Conservation (phyloP, 2,329 filamentous ascomycete species). For the Cadophora gregata region DNA sequence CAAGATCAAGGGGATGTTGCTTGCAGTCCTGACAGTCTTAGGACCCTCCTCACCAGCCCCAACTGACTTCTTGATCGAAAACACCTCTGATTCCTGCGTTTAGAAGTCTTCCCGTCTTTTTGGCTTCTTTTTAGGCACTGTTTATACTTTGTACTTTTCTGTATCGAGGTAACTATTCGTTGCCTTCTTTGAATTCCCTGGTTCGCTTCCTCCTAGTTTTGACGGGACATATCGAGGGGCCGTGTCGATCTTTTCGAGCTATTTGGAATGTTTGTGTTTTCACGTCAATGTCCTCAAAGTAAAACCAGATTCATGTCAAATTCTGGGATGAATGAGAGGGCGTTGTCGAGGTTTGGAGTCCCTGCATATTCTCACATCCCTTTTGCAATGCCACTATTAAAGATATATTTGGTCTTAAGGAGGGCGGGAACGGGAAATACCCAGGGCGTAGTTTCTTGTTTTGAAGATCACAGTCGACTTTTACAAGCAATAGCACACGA, state of each 20-base stretch:
- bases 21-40: neutral
- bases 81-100: neutral
- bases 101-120: neutral
- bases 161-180: neutral
- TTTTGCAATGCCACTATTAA: too few species aligned
- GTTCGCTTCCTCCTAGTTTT: neutral
- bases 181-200: neutral
- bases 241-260: neutral
- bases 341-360: neutral
- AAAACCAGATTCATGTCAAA: neutral
- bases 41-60: neutral
- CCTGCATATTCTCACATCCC: too few species aligned
- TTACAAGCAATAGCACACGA: neutral
- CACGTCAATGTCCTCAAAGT: neutral
- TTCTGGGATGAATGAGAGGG: neutral
- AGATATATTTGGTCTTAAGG: too few species aligned
- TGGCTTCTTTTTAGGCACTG: neutral
- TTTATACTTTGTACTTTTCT: neutral
- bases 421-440: too few species aligned
- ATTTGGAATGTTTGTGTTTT: neutral
- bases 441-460: neutral
- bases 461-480: neutral
- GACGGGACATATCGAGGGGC: neutral
- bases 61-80: neutral
- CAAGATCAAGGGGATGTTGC: neutral